phyloP scores from a whole-genome alignment of 306 rosid species.

The Vicia sativa region DNA sequence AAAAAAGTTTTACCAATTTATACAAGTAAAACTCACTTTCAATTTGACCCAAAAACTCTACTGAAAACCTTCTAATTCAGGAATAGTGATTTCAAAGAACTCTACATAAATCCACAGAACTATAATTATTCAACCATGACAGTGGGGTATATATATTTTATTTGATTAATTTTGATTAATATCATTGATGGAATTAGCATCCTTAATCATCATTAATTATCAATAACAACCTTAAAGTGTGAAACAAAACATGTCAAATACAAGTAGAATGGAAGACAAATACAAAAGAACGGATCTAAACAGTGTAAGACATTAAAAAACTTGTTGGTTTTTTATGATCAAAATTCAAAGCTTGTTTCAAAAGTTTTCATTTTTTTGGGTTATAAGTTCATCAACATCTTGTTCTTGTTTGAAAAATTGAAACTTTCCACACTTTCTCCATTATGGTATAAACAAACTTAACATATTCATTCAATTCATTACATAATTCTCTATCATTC shows the following conservation, averaged over 20 bases:
- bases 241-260: constrained; percentile 35
- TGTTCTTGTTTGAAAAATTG: too few species aligned
- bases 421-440: constrained; percentile 29
- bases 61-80: constrained; percentile 36
- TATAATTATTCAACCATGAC: constrained; percentile 37
- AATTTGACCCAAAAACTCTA: constrained; percentile 36
- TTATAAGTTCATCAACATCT: constrained; percentile 40
- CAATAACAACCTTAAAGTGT: constrained; percentile 13
- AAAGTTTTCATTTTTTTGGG: constrained; percentile 46
- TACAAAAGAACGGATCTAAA: constrained; percentile 32
- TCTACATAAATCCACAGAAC: constrained; percentile 3
- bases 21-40: constrained; percentile 35
- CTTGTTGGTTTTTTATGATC: constrained; percentile 17
- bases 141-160: constrained; percentile 45
- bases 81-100: constrained; percentile 34
- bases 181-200: constrained; percentile 35
- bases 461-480: not conserved
- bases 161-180: constrained; percentile 25
- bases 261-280: constrained; percentile 31
- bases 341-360: constrained; percentile 17
- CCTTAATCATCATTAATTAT: constrained; percentile 15
- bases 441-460: constrained; percentile 47
- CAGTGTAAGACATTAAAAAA: constrained; percentile 38
- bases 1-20: constrained; percentile 23
- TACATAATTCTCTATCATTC: not conserved